Percentiles rank a stretch among this genome's conserved stretches.
phyloP scores from a whole-genome alignment of 1,284 basidiomycete species.

The Moesziomyces sp. region DNA sequence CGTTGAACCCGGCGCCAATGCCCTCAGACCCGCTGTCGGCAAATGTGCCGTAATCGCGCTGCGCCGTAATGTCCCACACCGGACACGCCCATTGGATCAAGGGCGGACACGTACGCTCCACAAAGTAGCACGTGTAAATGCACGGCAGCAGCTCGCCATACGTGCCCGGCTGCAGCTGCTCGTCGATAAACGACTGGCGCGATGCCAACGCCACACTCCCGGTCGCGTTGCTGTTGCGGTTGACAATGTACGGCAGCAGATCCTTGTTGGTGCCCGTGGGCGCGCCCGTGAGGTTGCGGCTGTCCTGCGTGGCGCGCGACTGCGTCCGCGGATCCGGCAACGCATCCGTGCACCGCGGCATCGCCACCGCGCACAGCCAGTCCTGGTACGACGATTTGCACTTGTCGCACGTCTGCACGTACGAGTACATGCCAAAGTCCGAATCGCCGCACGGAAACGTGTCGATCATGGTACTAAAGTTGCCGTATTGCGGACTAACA shows the following conservation, averaged over 20 bases:
- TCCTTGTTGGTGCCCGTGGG: conserved; percentile 52
- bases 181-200: conserved; percentile 59
- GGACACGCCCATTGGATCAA: conserved; percentile 63
- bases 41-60: conserved; percentile 66
- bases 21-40: conserved; percentile 58
- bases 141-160: conserved; percentile 67
- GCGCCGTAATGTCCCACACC: conserved; percentile 62
- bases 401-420: conserved; percentile 67
- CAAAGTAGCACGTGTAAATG: conserved; percentile 64
- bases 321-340: conserved; percentile 39
- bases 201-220: conserved; percentile 26
- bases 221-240: conserved; percentile 44
- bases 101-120: conserved; percentile 61
- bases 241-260: conserved; percentile 63
- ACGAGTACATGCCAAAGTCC: conserved; percentile 68
- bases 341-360: conserved; percentile 69
- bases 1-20: conserved; percentile 57
- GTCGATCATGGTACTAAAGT: conserved; percentile 68
- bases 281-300: conserved; percentile 52
- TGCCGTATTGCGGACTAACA: conserved; percentile 63
- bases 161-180: conserved; percentile 45
- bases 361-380: conserved; percentile 69
- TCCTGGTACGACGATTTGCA: conserved; percentile 68
- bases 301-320: conserved; percentile 54
- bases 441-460: conserved; percentile 68